Evolutionary conservation across 495 filamentous ascomycete genomes (phyloP).

Genomic region (Lentithecium fluviatile): DNA sequence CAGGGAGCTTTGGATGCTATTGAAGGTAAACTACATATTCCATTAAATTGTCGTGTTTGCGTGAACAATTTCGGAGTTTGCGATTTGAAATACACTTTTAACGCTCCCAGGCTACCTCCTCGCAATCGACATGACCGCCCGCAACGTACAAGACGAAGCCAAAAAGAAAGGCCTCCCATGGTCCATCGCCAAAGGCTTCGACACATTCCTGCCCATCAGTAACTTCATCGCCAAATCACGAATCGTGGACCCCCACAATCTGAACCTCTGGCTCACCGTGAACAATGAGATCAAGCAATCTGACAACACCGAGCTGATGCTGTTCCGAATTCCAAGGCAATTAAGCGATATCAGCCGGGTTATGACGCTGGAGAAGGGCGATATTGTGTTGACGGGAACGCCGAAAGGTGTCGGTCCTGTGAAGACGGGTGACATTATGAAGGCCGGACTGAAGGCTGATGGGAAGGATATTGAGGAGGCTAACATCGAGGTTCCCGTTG

Average conservation of each 20-base stretch:
- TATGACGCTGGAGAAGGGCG: constrained; percentile 90
- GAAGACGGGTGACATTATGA: constrained; percentile 83
- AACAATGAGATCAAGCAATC: constrained; percentile 71
- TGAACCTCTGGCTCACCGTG: constrained; percentile 78
- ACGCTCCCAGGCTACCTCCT: constrained; percentile 67
- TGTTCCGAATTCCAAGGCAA: constrained; percentile 82
- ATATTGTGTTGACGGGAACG: constrained; percentile 91
- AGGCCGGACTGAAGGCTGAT: constrained; percentile 73
- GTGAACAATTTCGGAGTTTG: too few species aligned
- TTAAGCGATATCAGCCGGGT: constrained; percentile 87
- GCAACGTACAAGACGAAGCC: constrained; percentile 89
- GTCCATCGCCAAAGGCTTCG: constrained; percentile 94
- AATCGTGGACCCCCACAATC: constrained; percentile 84
- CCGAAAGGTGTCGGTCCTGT: constrained; percentile 94
- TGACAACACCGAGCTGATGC: constrained; percentile 88
- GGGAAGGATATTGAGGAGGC: constrained; percentile 86
- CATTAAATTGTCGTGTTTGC: too few species aligned
- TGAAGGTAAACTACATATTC: constrained; percentile 43
- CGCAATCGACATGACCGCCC: constrained; percentile 89
- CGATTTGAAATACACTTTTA: too few species aligned
- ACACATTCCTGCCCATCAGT: constrained; percentile 89
- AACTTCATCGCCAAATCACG: constrained; percentile 70
- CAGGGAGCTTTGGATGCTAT: constrained; percentile 55
- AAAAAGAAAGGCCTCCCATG: constrained; percentile 97
- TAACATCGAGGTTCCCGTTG: constrained; percentile 77